phyloP scores from a whole-genome alignment of 257 asterid species.

The Forsythia suspensa region DNA sequence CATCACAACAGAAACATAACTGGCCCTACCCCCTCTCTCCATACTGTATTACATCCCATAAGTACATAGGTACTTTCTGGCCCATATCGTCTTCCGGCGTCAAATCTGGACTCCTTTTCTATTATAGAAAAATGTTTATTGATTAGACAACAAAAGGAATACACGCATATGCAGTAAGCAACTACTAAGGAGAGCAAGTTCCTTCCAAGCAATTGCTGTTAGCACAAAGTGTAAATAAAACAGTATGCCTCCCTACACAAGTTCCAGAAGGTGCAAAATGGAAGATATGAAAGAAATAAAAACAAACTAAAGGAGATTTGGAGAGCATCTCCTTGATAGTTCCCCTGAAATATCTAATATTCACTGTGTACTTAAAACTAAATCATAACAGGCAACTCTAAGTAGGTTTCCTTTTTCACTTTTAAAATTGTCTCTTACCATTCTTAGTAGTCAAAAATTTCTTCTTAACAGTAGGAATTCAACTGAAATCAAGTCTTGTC shows the following conservation, averaged over 20 bases:
- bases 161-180: not conserved
- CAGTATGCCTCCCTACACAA: not conserved
- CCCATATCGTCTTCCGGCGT: not conserved
- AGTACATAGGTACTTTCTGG: not conserved
- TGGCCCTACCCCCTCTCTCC: not conserved
- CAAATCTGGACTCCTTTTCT: not conserved
- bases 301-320: not conserved
- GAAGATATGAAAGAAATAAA: not conserved
- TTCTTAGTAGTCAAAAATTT: not conserved
- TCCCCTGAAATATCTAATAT: not conserved
- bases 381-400: not conserved
- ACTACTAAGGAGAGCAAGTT: not conserved
- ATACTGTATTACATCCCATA: not conserved
- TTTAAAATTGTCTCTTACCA: not conserved
- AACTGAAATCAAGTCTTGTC: slow-evolving; percentile 2
- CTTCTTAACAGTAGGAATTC: not conserved
- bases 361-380: not conserved
- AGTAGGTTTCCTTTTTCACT: not conserved
- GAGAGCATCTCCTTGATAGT: not conserved
- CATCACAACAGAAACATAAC: not conserved
- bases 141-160: not conserved
- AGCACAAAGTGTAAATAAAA: not conserved
- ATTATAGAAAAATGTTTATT: not conserved
- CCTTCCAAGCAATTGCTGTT: not conserved
- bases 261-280: not conserved